A percentile compares a stretch with the other conserved stretches of the same genome.
Conservation (phyloP, 1,284 basidiomycete genomes). For the Waitea zeae region DNA sequence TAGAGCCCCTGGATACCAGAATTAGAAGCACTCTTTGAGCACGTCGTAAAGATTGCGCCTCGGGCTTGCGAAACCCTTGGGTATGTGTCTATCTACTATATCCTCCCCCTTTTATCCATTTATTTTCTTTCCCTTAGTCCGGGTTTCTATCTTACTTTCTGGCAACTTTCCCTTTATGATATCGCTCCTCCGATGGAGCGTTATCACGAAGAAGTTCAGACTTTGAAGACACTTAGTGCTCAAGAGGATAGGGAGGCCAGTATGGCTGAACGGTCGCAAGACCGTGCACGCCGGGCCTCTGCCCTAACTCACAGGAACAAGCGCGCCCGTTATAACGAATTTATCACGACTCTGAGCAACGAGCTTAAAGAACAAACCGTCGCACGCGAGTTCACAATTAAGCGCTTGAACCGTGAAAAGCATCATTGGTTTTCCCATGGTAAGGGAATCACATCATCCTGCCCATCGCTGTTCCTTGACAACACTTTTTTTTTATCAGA, state of each 20-base stretch:
- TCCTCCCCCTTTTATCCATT: too few relatives aligned
- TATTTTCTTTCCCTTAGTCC: slow-evolving; percentile 29
- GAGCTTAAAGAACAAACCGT: slow-evolving; percentile 67
- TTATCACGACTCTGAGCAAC: slow-evolving; percentile 33
- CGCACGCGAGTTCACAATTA: slow-evolving; percentile 55
- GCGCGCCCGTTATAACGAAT: slow-evolving; percentile 43
- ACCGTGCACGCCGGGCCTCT: slow-evolving; percentile 33
- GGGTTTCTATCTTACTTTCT: slow-evolving; percentile 86
- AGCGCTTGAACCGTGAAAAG: slow-evolving; percentile 69
- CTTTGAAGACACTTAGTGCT: slow-evolving; percentile 37
- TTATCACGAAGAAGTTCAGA: slow-evolving; percentile 52
- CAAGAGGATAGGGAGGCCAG: slow-evolving; percentile 42
- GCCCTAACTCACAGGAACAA: slow-evolving; percentile 38
- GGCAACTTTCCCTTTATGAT: slow-evolving; percentile 86
- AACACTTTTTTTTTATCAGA: too few relatives aligned
- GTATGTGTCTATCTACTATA: slow-evolving; percentile 21
- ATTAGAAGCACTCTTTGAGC: slow-evolving; percentile 49
- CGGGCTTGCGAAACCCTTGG: slow-evolving; percentile 50
- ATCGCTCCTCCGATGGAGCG: slow-evolving; percentile 51
- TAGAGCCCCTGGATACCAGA: slow-evolving; percentile 67
- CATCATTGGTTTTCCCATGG: slow-evolving; percentile 76
- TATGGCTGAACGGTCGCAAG: slow-evolving; percentile 46
- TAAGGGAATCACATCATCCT: too few relatives aligned
- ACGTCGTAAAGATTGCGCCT: slow-evolving; percentile 51
- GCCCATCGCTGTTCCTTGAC: too few relatives aligned